These are phyloP conservation scores for Sclerotinia spermophila DNA, from an alignment of 2,329 filamentous ascomycete species.

Conservation along the genomic window DNA sequence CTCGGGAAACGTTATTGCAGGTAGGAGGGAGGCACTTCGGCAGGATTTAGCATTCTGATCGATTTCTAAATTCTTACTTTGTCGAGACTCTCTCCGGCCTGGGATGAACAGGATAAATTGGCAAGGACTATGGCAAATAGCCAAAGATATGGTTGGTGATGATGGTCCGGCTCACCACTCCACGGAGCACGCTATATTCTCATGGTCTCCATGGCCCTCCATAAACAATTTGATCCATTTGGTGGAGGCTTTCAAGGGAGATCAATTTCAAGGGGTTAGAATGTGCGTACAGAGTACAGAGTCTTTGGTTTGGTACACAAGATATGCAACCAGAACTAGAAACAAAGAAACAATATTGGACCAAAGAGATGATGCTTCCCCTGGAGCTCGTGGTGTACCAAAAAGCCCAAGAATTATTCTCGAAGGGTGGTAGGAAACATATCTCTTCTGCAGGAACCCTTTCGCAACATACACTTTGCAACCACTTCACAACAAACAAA, in stretches of 20 bases:
- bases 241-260: slow-evolving; percentile 6
- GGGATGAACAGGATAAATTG: neutral
- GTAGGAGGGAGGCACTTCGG: neutral
- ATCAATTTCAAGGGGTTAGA: slow-evolving; percentile 9
- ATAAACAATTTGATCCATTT: neutral
- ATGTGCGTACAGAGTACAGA: neutral
- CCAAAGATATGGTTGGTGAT: neutral
- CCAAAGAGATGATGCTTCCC: neutral
- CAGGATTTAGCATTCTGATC: neutral
- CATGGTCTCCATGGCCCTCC: slow-evolving; percentile 12
- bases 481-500: neutral
- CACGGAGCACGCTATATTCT: slow-evolving; percentile 13
- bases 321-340: neutral
- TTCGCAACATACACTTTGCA: neutral
- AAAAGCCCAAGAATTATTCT: slow-evolving; percentile 2
- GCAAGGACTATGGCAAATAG: neutral
- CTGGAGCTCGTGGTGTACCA: neutral
- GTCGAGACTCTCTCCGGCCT: slow-evolving; percentile 1
- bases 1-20: neutral
- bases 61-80: neutral
- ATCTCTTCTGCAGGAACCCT: slow-evolving; percentile 12
- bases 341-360: neutral
- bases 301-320: neutral
- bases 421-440: slow-evolving; percentile 12
- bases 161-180: neutral